These are phyloP conservation scores for Gossypium australe DNA, from an alignment of 345 rosid species.

Conservation along the genomic window DNA sequence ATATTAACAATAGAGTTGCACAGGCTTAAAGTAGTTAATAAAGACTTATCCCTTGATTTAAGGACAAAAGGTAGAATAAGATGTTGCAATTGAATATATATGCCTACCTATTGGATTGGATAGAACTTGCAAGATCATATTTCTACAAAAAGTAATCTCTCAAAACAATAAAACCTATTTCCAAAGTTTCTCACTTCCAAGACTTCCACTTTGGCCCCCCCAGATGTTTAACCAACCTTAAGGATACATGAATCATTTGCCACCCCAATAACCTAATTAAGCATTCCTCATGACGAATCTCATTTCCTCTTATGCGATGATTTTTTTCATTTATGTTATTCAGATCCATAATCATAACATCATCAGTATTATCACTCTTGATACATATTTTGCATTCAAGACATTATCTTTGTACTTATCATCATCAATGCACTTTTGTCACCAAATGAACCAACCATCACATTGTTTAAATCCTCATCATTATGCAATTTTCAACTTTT, in stretches of 20 bases:
- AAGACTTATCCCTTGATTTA: no score
- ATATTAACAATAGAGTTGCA: no score
- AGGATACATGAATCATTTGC: constrained; percentile 61
- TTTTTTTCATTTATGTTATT: constrained; percentile 4
- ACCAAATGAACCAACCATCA: no score
- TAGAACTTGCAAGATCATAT: constrained; percentile 30
- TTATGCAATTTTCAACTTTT: constrained; percentile 16
- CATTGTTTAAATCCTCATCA: neutral
- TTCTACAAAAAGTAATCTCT: constrained; percentile 36
- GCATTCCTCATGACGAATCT: constrained; percentile 33
- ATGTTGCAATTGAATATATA: neutral
- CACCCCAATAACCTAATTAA: constrained; percentile 52
- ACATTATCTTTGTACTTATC: no score
- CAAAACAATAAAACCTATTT: constrained; percentile 61
- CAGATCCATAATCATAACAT: constrained; percentile 14
- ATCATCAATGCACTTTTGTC: neutral
- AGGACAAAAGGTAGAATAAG: neutral
- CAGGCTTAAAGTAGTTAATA: no score
- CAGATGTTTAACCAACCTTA: constrained; percentile 43
- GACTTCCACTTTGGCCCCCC: constrained; percentile 56
- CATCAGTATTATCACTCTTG: constrained; percentile 10
- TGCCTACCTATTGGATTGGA: constrained; percentile 50
- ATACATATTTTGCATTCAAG: no score
- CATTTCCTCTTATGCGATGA: constrained; percentile 45
- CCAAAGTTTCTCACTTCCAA: constrained; percentile 61